phyloP scores from a whole-genome alignment of 2,329 filamentous ascomycete species.

The Penicillium digitatum region DNA sequence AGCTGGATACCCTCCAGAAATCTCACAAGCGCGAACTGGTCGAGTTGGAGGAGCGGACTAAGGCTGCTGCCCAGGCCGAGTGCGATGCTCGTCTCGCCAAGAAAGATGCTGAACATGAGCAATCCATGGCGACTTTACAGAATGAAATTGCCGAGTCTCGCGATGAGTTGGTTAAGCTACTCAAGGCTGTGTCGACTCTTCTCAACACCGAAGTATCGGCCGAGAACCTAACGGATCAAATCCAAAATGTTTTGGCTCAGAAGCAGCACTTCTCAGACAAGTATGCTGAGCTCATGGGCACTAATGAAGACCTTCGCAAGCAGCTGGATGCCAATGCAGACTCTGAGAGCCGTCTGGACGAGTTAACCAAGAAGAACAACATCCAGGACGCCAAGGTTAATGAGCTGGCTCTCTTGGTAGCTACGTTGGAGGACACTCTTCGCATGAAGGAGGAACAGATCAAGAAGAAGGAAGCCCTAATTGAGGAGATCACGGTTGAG shows the following conservation, averaged over 20 bases:
- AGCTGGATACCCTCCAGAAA: slow-evolving; percentile 51
- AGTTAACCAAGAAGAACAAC: slow-evolving; percentile 38
- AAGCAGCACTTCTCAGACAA: slow-evolving; percentile 43
- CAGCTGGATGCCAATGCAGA: slow-evolving; percentile 38
- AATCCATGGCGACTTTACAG: slow-evolving; percentile 57
- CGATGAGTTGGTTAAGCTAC: slow-evolving; percentile 62
- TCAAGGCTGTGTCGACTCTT: slow-evolving; percentile 53
- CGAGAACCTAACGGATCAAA: slow-evolving; percentile 58
- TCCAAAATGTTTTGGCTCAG: slow-evolving; percentile 51
- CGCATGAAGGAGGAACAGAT: slow-evolving; percentile 44
- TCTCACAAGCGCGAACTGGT: slow-evolving; percentile 48
- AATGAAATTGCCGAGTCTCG: slow-evolving; percentile 62
- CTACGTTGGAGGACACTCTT: slow-evolving; percentile 45
- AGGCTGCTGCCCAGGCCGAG: slow-evolving; percentile 36
- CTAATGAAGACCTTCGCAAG: slow-evolving; percentile 39
- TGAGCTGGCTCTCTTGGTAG: slow-evolving; percentile 51
- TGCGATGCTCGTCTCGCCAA: slow-evolving; percentile 39
- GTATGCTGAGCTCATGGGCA: slow-evolving; percentile 40
- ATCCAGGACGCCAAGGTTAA: slow-evolving; percentile 57
- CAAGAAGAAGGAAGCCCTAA: slow-evolving; percentile 45
- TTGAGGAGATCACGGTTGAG: slow-evolving; percentile 54
- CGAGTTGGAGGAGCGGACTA: slow-evolving; percentile 38
- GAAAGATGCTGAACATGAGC: slow-evolving; percentile 59
- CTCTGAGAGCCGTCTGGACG: slow-evolving; percentile 34
- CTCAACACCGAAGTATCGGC: slow-evolving; percentile 50